These are phyloP conservation scores for Antrodiella citrinella DNA, from an alignment of 768 basidiomycete species.

Conservation along the genomic window DNA sequence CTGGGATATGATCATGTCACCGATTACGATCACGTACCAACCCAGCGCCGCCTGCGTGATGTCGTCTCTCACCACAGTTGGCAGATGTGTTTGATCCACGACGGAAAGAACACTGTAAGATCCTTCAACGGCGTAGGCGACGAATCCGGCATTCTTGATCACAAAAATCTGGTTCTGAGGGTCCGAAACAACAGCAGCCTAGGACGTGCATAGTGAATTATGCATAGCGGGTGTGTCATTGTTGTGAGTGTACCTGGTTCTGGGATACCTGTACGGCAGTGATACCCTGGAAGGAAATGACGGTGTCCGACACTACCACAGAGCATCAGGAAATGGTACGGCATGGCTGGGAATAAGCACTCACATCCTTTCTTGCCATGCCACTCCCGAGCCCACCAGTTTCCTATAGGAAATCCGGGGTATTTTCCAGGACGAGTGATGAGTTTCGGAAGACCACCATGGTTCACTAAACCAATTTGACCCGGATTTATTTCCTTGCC, in stretches of 20 bases:
- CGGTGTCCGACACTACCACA: slow-evolving; percentile 65
- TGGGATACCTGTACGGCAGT: slow-evolving; percentile 85
- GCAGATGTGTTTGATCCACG: slow-evolving; percentile 78
- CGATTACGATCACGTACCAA: slow-evolving; percentile 24
- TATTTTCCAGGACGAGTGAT: slow-evolving; percentile 71
- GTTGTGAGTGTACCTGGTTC: slow-evolving; percentile 57
- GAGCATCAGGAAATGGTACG: not conserved
- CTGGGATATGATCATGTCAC: not conserved
- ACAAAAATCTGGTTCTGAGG: slow-evolving; percentile 77
- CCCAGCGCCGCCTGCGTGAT: slow-evolving; percentile 60
- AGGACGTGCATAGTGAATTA: not conserved
- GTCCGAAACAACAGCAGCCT: slow-evolving; percentile 68
- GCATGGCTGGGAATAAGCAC: slow-evolving; percentile 22
- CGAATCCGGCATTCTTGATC: slow-evolving; percentile 71
- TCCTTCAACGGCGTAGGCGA: slow-evolving; percentile 69
- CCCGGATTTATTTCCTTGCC: slow-evolving; percentile 70
- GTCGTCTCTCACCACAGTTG: slow-evolving; percentile 47
- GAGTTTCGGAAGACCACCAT: slow-evolving; percentile 76
- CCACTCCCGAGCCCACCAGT: slow-evolving; percentile 83
- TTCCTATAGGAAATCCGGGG: slow-evolving; percentile 64
- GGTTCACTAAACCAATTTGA: slow-evolving; percentile 64
- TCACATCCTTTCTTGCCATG: slow-evolving; percentile 58
- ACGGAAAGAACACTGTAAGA: slow-evolving; percentile 70
- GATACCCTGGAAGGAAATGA: slow-evolving; percentile 72
- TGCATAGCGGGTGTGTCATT: slow-evolving; percentile 3